Evolutionary conservation across 2,329 filamentous ascomycete genomes (phyloP).

Genomic region (Cytospora mali): DNA sequence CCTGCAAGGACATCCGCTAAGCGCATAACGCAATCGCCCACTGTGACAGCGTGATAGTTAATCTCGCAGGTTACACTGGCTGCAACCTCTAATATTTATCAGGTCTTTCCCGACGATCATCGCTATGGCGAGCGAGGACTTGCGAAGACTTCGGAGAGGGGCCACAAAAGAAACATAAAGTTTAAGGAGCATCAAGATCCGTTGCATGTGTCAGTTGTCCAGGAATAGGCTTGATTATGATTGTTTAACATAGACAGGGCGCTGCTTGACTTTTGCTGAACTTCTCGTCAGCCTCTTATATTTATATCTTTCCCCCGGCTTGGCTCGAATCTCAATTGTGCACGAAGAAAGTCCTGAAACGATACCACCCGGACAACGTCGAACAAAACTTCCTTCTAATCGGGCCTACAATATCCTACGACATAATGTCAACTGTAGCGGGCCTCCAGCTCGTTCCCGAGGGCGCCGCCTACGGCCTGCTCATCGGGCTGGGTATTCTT

Average conservation of each 20-base stretch:
- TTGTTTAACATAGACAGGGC: too few species aligned
- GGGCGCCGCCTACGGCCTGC: slow-evolving; percentile 47
- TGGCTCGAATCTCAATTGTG: neutral
- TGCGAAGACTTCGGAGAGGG: neutral
- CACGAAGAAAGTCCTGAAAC: neutral
- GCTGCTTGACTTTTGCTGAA: too few species aligned
- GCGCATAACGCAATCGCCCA: slow-evolving; percentile 22
- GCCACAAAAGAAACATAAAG: neutral
- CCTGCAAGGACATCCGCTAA: slow-evolving; percentile 1
- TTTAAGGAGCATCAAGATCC: too few species aligned
- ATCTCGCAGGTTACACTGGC: neutral
- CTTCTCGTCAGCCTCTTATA: too few species aligned
- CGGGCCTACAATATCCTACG: neutral
- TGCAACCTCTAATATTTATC: neutral
- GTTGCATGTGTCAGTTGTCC: too few species aligned
- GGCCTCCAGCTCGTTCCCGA: slow-evolving; percentile 33
- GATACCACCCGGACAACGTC: neutral
- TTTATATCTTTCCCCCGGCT: too few species aligned
- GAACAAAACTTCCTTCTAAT: neutral
- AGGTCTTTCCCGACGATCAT: neutral
- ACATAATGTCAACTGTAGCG: slow-evolving; percentile 5
- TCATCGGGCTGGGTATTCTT: slow-evolving; percentile 50
- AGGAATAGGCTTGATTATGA: too few species aligned
- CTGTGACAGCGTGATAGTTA: slow-evolving; percentile 15
- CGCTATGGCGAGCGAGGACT: neutral